These are phyloP conservation scores for Fusarium agapanthi DNA, from an alignment of 2,329 filamentous ascomycete species.

Conservation along the genomic window DNA sequence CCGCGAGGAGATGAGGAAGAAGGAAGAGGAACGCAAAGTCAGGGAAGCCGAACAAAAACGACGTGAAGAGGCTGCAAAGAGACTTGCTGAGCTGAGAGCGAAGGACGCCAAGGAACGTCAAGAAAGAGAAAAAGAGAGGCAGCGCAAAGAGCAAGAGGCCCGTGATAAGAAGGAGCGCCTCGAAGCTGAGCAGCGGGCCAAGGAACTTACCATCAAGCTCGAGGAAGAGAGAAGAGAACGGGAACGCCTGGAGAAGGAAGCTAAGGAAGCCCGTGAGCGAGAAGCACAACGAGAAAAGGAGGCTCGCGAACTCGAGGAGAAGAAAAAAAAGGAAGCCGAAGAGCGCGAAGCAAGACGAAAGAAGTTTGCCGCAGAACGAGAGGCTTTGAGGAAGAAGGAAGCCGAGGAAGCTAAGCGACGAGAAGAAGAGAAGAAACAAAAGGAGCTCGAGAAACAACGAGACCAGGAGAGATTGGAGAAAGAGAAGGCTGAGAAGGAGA, in stretches of 20 bases:
- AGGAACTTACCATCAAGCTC: slow-evolving; percentile 48
- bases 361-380: slow-evolving; percentile 34
- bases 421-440: slow-evolving; percentile 50
- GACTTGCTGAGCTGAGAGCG: slow-evolving; percentile 64
- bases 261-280: slow-evolving; percentile 48
- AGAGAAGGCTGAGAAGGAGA: slow-evolving; percentile 27
- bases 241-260: slow-evolving; percentile 56
- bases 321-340: slow-evolving; percentile 51
- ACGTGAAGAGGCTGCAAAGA: slow-evolving; percentile 63
- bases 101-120: slow-evolving; percentile 61
- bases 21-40: slow-evolving; percentile 70
- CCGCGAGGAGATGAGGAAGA: slow-evolving; percentile 70
- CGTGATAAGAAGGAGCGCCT: slow-evolving; percentile 42
- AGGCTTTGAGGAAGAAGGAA: slow-evolving; percentile 35
- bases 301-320: slow-evolving; percentile 33
- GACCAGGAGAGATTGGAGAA: slow-evolving; percentile 52
- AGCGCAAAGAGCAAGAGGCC: slow-evolving; percentile 48
- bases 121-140: slow-evolving; percentile 52
- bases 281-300: slow-evolving; percentile 56
- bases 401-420: slow-evolving; percentile 36
- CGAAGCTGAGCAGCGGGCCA: slow-evolving; percentile 42
- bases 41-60: slow-evolving; percentile 69
- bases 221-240: slow-evolving; percentile 52
- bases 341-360: slow-evolving; percentile 49
- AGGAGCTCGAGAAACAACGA: slow-evolving; percentile 47